phyloP scores from a whole-genome alignment of 495 filamentous ascomycete genomes.

The Hyaloscypha finlandica region DNA sequence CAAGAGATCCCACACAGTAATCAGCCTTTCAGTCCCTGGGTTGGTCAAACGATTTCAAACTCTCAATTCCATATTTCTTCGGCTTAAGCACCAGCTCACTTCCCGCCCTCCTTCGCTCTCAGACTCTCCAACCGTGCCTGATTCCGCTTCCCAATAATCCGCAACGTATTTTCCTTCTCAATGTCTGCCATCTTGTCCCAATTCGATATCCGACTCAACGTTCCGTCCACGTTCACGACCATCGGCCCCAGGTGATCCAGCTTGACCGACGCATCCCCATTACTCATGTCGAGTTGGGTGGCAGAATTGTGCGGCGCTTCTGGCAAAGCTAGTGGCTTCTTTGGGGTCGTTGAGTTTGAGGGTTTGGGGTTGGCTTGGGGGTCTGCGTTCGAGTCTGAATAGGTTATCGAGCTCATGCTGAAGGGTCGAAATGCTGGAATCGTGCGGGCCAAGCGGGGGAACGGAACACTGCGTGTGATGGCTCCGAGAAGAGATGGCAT shows the following conservation, averaged over 20 bases:
- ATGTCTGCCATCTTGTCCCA: conserved; percentile 67
- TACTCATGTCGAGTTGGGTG: conserved; percentile 48
- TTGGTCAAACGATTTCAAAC: too few relatives aligned
- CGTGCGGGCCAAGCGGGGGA: neutral
- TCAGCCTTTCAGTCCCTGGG: too few relatives aligned
- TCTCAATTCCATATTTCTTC: neutral
- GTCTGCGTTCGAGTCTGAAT: neutral
- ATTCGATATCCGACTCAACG: conserved; percentile 64
- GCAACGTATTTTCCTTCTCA: conserved; percentile 61
- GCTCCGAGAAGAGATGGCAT: conserved; percentile 2
- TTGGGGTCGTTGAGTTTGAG: neutral
- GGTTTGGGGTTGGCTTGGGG: neutral
- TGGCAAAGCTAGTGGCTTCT: conserved; percentile 31
- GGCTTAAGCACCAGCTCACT: neutral
- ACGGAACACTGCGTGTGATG: neutral
- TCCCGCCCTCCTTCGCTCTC: conserved; percentile 37
- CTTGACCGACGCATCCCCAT: conserved; percentile 45
- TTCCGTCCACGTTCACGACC: conserved; percentile 68
- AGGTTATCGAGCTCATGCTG: conserved; percentile 12
- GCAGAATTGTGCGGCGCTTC: conserved; percentile 3
- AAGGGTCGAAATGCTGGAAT: neutral
- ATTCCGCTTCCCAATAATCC: conserved; percentile 65
- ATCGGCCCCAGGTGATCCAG: conserved; percentile 65
- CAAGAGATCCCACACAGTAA: too few relatives aligned
- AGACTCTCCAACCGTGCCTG: conserved; percentile 58